Evolutionary conservation across 108 stramenopile genomes (phyloP).

Genomic region (Skeletonema tropicum): DNA sequence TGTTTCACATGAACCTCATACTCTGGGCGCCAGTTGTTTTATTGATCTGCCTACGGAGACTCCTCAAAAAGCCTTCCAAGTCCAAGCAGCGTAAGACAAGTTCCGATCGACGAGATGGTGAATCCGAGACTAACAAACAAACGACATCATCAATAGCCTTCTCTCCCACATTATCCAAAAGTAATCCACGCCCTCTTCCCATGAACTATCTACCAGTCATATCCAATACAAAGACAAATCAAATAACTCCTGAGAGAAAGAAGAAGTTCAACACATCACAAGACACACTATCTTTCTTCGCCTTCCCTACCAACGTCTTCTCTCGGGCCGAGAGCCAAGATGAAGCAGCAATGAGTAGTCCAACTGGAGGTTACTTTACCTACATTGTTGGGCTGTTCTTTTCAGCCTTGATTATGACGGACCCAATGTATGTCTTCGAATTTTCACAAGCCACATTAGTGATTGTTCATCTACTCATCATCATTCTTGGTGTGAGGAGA

Average conservation of each 20-base stretch:
- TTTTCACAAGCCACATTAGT: conserved; percentile 49
- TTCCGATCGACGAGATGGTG: neutral
- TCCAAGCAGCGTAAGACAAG: neutral
- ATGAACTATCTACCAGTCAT: neutral
- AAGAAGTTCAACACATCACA: neutral
- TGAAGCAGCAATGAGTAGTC: conserved; percentile 1
- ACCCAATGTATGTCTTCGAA: conserved; percentile 69
- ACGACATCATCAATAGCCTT: neutral
- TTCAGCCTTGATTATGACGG: conserved; percentile 66
- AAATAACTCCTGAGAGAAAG: neutral
- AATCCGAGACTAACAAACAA: neutral
- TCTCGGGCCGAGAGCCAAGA: conserved; percentile 3
- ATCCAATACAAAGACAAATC: neutral
- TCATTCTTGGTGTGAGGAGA: conserved; percentile 24
- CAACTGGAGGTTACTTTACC: conserved; percentile 19
- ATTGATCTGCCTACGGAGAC: conserved; percentile 25
- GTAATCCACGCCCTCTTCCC: neutral
- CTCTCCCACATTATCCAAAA: neutral
- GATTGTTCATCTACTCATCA: conserved; percentile 35
- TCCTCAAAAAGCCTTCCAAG: neutral
- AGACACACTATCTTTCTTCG: conserved; percentile 15
- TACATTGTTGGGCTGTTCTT: conserved; percentile 53
- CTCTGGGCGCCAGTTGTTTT: conserved; percentile 33
- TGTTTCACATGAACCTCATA: conserved; percentile 22
- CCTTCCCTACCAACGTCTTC: conserved; percentile 7